Evolutionary conservation across 495 filamentous ascomycete genomes (phyloP), one percentile per base, ranked within the genome.

Genomic region (Monascus purpureus): DNA sequence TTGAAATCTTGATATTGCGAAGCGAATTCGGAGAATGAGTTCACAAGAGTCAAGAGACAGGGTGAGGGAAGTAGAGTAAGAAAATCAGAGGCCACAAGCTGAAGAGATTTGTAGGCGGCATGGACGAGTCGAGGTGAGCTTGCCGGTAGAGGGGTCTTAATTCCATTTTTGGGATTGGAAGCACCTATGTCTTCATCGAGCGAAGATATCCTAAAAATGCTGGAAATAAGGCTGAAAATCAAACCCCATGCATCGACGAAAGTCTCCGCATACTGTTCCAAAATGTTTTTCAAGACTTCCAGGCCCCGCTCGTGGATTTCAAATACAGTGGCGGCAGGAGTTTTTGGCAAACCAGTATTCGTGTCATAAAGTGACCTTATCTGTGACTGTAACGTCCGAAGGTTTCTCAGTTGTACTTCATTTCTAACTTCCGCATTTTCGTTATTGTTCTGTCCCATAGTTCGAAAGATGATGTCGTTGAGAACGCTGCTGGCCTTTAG

Each of bases 21-120:
- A 32, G 78, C 81, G 56, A 96, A 97, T 36, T 75, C 75, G 41
- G 82, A 81, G 13, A 97, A 72, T 27, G 85, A 82, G 57, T 95
- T 80, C 39, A 95, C 76, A 12, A 96, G 70, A 37, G 77, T 79
- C 33, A 86, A 62, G 23, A 94, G 73, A 52, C 81, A 90, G 17
- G 70, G 62, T 29, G 77, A 71, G 1, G 90, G 85, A 26, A 97
- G 56, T 26, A 78, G 72, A 28, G 75, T 64, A 6, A 96, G 57
- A 42, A 95, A 97, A 50, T 97, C 90, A 2, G 90, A 94, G 43
- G 86, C 93, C 24, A 96, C 80, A 4, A 97, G 72, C 45, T 96
- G 86, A 11, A 93, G 47, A 17, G 86, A 90, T 32, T 72, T 76
- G 45, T 96, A 96, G 0, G 86, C 80, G 12, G 83, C 75, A 25